Evolutionary conservation across 164 flowering plant species (phyloP), one percentile per base, ranked within the genome.

Genomic region (Umbilicus rupestris): DNA sequence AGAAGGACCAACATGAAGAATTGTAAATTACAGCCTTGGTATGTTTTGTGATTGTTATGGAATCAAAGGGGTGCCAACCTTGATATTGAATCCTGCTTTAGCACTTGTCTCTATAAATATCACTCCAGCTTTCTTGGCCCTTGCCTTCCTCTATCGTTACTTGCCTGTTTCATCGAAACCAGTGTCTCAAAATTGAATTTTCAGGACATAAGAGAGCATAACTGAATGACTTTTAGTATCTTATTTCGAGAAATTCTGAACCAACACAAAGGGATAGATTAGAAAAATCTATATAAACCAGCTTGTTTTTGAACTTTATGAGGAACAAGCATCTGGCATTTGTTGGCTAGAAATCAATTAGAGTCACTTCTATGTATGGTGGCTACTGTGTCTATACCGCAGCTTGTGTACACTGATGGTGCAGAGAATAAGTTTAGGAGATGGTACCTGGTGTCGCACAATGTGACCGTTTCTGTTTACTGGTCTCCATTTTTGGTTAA

Each of bases 401-500:
- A 73, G 6, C 90, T 94, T 59, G 80, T 86, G 26, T 85, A 87
- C 69, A 39, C 58, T 3, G 63, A 78, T 64, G 90, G 92, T 14
- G 87, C 83, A 4, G 96, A 89, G 9, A 79, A 87, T 78, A 89
- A 86, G 70, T 89, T 89, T 66, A 73, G 99, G 7, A 70, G 79
- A 62, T 94, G 99, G 99, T 63, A 73, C 63, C 74, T 94, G 63
- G 67, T 75, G 20, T 78, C 90, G 14, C 82, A 88, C 35, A 91
- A 91, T 66, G 58, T 74, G 15, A 86, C 41, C 65, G 64, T 94
- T 0, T 94, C 99, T 0, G 68, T 83, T 7, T 87, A 83, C 46
- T 94, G 99, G 97, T 94, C 99, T 9, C 99, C 96, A 0, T 91
- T 94, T 63, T 76, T 94, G 1, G 99, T 89, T 0, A 73, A 79